Evolutionary conservation across 805 yeast species (phyloP), one percentile per base, ranked within the genome.

Genomic region (Metschnikowia shivogae): DNA sequence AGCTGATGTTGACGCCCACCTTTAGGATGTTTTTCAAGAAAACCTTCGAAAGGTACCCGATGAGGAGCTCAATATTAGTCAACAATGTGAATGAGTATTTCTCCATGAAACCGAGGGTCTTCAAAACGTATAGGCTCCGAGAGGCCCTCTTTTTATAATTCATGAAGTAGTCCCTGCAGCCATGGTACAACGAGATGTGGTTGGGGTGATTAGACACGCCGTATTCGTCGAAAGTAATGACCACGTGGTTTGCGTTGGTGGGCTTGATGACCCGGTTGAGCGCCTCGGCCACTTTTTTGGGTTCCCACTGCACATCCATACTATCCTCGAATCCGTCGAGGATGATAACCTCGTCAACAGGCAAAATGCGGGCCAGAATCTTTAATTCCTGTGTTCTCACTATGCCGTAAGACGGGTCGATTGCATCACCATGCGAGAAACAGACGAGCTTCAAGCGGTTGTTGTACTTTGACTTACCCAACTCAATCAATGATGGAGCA

Each of bases 121-220:
- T 69, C 51, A 67, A 61, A 31, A 60, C 63, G 43, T 53, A 67
- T 17, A 68, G 52, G 47, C 50, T 61, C 2, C 34, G 26, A 2
- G 28, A 12, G 3, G 40, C 33, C 33, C 30, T 39, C n/a, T 36
- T 27, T 3, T 47, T 47, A 32, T 52, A 45, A 5, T 47, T 34
- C n/a, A 55, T 56, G 38, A 61, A 48, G 51, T 60, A 78, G 17
- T 59, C 60, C 27, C 52, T 49, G 10, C 74, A 76, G 2, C 85
- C 89, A 40, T 72, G 57, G 59, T 68, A 73, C 39, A 87, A 63
- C 1, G 90, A 75, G 22, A 69, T 78, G 63, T 93, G 99, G 63
- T 93, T 93, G n/a, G 86, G 77, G 64, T 93, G 99, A 39, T 75
- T 72, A 0, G 97, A 89, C 3, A 93, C 85, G 1, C 99, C 99